These are phyloP conservation scores for Lentinula boryana DNA, from an alignment of 768 basidiomycete species.

Conservation along the genomic window DNA sequence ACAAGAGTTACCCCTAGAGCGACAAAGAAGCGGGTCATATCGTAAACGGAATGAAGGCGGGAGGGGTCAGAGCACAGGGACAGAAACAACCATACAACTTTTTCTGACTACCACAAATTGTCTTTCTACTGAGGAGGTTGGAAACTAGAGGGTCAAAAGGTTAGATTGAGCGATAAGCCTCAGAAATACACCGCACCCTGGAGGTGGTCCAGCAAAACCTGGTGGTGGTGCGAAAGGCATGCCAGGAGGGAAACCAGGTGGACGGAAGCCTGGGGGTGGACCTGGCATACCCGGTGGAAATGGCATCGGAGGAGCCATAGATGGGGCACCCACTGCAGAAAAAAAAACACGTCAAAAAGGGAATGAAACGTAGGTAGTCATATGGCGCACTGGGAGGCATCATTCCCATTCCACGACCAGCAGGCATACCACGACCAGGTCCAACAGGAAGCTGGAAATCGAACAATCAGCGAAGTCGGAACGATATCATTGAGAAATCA, in stretches of 20 bases:
- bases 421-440: slow-evolving; percentile 93
- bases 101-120: not conserved
- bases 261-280: slow-evolving; percentile 80
- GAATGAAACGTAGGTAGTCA: not conserved
- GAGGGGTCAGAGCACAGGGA: no score
- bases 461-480: slow-evolving; percentile 13
- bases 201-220: slow-evolving; percentile 76
- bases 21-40: not conserved
- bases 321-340: slow-evolving; percentile 50
- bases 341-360: slow-evolving; percentile 12
- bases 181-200: slow-evolving; percentile 52
- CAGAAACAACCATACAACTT: not conserved
- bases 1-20: not conserved
- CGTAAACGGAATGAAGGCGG: not conserved
- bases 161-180: slow-evolving; percentile 3
- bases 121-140: slow-evolving; percentile 39
- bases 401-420: slow-evolving; percentile 96
- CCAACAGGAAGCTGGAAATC: slow-evolving; percentile 67
- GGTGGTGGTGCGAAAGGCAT: slow-evolving; percentile 79
- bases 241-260: slow-evolving; percentile 78
- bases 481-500: not conserved
- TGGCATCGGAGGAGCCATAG: slow-evolving; percentile 62
- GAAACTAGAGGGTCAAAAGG: slow-evolving; percentile 30
- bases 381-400: slow-evolving; percentile 67
- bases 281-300: slow-evolving; percentile 81